These are phyloP conservation scores for Alnus glutinosa DNA, from an alignment of 306 rosid genomes.

Conservation along the genomic window DNA sequence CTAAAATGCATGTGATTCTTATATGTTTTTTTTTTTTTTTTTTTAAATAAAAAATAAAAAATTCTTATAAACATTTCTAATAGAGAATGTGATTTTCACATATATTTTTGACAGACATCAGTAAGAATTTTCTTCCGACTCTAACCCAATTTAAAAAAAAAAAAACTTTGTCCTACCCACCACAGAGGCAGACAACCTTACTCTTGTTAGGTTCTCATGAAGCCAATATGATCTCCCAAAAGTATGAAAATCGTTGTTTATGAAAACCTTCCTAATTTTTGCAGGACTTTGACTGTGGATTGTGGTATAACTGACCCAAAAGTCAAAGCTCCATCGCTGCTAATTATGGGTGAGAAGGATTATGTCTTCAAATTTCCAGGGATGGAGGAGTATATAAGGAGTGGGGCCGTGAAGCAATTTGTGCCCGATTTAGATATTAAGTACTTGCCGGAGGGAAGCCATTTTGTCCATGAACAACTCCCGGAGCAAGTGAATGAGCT, in stretches of 20 bases:
- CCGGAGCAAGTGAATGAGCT: constrained; percentile 57
- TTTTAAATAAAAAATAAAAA: too few species aligned
- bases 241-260: background rate
- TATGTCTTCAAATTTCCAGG: constrained; percentile 48
- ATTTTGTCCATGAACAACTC: constrained; percentile 58
- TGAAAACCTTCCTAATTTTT: background rate
- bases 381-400: constrained; percentile 47
- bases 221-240: background rate
- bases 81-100: too few species aligned
- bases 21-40: too few species aligned
- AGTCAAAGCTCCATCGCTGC: constrained; percentile 42
- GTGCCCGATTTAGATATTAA: constrained; percentile 52
- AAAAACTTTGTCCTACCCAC: too few species aligned
- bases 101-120: too few species aligned
- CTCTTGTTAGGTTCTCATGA: background rate
- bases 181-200: too few species aligned
- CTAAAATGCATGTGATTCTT: too few species aligned
- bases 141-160: too few species aligned
- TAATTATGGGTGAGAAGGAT: constrained; percentile 60
- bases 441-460: constrained; percentile 53
- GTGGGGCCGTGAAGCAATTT: constrained; percentile 43
- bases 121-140: too few species aligned
- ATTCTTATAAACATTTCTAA: too few species aligned
- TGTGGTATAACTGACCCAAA: constrained; percentile 53
- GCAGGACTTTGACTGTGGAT: constrained; percentile 43